phyloP scores from a whole-genome alignment of 495 filamentous ascomycete genomes.

The Xylaria telfairii region DNA sequence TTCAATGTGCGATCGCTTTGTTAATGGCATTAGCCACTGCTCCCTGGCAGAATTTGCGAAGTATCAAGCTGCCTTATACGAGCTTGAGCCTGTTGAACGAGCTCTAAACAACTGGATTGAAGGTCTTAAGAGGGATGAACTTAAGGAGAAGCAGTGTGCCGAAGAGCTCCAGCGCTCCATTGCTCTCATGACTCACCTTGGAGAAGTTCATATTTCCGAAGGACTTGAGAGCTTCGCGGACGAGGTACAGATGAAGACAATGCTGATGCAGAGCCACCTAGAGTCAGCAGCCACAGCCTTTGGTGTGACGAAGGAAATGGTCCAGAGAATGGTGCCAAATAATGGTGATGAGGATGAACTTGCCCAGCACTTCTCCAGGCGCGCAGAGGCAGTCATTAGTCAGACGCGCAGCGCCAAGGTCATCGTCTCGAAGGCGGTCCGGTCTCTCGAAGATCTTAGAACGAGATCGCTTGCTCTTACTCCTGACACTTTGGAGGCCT shows the following conservation, averaged over 20 bases:
- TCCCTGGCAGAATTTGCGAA: constrained; percentile 75
- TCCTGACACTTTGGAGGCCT: constrained; percentile 58
- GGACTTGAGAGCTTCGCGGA: constrained; percentile 80
- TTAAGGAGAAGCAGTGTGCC: constrained; percentile 82
- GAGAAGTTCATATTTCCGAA: constrained; percentile 75
- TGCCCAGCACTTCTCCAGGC: constrained; percentile 68
- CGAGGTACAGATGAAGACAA: constrained; percentile 72
- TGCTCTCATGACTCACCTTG: constrained; percentile 83
- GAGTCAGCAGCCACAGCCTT: constrained; percentile 78
- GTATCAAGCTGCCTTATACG: constrained; percentile 79
- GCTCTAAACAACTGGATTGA: constrained; percentile 91
- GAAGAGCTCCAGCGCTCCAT: constrained; percentile 82
- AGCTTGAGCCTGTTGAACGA: constrained; percentile 91
- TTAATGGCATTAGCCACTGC: constrained; percentile 76
- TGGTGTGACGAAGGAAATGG: constrained; percentile 64
- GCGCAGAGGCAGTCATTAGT: constrained; percentile 72
- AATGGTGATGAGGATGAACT: constrained; percentile 66
- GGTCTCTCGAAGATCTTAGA: constrained; percentile 79
- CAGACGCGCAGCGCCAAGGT: constrained; percentile 86
- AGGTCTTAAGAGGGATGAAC: constrained; percentile 76
- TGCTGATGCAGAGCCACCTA: constrained; percentile 79
- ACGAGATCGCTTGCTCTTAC: constrained; percentile 76
- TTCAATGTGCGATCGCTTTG: constrained; percentile 82
- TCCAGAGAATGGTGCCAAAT: constrained; percentile 65
- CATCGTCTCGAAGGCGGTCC: constrained; percentile 76